Evolutionary conservation across 495 filamentous ascomycete genomes (phyloP).

Genomic region (Aspergillus funiculosus): DNA sequence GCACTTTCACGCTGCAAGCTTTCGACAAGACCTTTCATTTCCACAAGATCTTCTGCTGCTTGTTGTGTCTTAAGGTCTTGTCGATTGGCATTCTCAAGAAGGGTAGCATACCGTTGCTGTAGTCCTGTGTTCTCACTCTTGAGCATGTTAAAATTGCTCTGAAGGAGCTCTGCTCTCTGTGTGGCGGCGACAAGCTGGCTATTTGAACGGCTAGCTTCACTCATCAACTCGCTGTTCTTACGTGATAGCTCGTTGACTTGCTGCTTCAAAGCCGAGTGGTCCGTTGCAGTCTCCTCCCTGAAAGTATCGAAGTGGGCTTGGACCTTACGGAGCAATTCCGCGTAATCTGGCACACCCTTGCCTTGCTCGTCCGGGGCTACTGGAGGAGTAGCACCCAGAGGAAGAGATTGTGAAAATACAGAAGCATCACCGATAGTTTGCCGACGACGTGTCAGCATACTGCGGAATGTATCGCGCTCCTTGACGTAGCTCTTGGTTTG

Average conservation of each 20-base stretch:
- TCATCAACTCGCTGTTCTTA: slow-evolving; percentile 75
- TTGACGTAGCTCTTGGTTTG: slow-evolving; percentile 87
- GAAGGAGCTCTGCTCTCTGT: slow-evolving; percentile 85
- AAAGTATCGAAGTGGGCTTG: slow-evolving; percentile 88
- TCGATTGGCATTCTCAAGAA: slow-evolving; percentile 78
- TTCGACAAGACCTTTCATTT: slow-evolving; percentile 72
- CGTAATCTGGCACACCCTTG: slow-evolving; percentile 54
- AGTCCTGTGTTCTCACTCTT: slow-evolving; percentile 80
- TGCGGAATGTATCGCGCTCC: slow-evolving; percentile 94
- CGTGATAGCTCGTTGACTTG: slow-evolving; percentile 76
- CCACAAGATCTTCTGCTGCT: slow-evolving; percentile 86
- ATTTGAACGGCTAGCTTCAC: slow-evolving; percentile 66
- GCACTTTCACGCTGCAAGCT: slow-evolving; percentile 85
- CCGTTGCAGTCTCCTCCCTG: slow-evolving; percentile 72
- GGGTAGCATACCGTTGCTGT: slow-evolving; percentile 65
- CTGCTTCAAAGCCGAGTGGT: slow-evolving; percentile 73
- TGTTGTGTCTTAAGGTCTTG: slow-evolving; percentile 87
- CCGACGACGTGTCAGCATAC: slow-evolving; percentile 74
- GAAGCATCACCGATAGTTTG: slow-evolving; percentile 57
- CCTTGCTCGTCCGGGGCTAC: slow-evolving; percentile 35
- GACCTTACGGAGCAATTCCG: slow-evolving; percentile 69
- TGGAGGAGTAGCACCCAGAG: slow-evolving; percentile 39
- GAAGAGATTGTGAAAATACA: slow-evolving; percentile 60
- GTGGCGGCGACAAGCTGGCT: slow-evolving; percentile 75
- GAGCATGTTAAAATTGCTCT: slow-evolving; percentile 74